Evolutionary conservation across 2,329 filamentous ascomycete genomes (phyloP).

Genomic region (Trichoderma hamatum): DNA sequence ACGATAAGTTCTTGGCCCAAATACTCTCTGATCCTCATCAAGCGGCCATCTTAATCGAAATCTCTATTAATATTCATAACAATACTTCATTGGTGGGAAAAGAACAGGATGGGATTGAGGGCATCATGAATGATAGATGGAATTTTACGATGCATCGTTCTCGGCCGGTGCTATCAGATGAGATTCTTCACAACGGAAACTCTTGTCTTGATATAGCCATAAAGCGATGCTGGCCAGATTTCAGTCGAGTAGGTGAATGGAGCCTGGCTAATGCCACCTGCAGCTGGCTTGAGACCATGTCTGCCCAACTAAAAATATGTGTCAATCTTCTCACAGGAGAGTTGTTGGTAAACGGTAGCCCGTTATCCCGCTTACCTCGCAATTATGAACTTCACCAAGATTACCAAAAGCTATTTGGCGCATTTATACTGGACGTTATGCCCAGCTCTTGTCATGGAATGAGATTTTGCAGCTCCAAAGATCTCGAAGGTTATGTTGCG

Average conservation of each 20-base stretch:
- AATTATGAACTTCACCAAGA: slow-evolving; percentile 46
- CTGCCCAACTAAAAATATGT: slow-evolving; percentile 38
- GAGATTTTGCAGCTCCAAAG: slow-evolving; percentile 44
- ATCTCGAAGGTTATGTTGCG: slow-evolving; percentile 38
- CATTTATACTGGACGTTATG: slow-evolving; percentile 47
- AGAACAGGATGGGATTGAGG: not conserved
- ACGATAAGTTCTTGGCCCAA: not conserved
- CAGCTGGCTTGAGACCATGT: not conserved
- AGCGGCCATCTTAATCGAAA: not conserved
- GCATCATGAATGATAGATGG: not conserved
- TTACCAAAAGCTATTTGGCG: slow-evolving; percentile 51
- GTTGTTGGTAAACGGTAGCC: slow-evolving; percentile 56
- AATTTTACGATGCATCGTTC: not conserved
- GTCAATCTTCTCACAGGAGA: slow-evolving; percentile 56
- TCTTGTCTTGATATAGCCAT: not conserved
- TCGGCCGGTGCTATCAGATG: not conserved
- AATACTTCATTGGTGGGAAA: not conserved
- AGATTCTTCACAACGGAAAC: not conserved
- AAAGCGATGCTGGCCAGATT: not conserved
- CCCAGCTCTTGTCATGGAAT: slow-evolving; percentile 45
- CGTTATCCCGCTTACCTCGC: slow-evolving; percentile 50
- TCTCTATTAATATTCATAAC: not conserved
- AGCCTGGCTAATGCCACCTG: not conserved
- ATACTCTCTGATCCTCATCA: not conserved
- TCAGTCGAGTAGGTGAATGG: not conserved